Base-by-base conservation (phyloP, 768 basidiomycete genomes). In the Clavulina sp. region DNA sequence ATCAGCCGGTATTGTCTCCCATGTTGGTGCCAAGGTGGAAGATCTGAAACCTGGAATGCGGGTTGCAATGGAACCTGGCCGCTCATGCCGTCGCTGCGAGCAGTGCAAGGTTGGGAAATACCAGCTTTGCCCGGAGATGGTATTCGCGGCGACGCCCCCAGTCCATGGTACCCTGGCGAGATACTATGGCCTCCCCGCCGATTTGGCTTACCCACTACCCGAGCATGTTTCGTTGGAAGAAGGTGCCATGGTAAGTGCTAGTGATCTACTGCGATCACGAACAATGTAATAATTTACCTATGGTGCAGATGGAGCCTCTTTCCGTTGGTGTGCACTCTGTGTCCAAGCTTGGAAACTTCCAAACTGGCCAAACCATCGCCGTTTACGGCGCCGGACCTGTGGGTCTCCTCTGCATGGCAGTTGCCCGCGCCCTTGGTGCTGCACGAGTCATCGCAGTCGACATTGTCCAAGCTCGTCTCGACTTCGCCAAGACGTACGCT, bases 341-440 rank as follows among this genome's bases (percentile, higher is more conserved):
- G 29, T 72, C 77, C 49, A 84, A 74, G 57, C 70, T 91, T 29
- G 91, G 81, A 19, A 68, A 70, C 26, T 69, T 95, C 63, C 74
- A 73, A 46, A 71, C 83, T 33, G 78, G 77, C 59, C 78, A 89
- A 61, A 78, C 77, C 33, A 78, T 93, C 56, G 77, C 75, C 16
- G 70, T 96, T 50, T 91, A 91, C 60, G 92, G 92, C 29, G 91
- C 69, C 19, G 87, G 91, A 2, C 92, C 91, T 2, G 78, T 83
- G 51, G 81, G 82, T n/a, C 68, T 71, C 28, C 75, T 95, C 21
- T 85, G 83, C 61, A 87, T 92, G 84, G 91, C 87, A 4, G 87
- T 89, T n/a, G 92, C 93, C 4, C 91, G 83, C 63, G 91, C 92
- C 2, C 70, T 93, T 44, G 91, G 89, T 32, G 93, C 89, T 2